Base-by-base conservation (phyloP, 164 flowering plant species). In the Liriodendron chinense region DNA sequence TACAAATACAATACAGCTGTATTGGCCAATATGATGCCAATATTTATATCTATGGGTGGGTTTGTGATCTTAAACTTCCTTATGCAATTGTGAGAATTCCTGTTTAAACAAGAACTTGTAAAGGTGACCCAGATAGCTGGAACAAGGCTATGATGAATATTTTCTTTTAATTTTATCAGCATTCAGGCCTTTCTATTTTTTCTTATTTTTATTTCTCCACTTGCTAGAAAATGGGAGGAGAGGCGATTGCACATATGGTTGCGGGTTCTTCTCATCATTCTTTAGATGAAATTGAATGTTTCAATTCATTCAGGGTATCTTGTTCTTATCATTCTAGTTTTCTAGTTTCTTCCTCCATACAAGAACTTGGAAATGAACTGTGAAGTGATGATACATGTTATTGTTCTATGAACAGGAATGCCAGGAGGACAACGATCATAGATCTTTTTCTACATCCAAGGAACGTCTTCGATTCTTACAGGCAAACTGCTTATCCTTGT, bases 391-490 rank as follows among this genome's bases (percentile, higher is more conserved):
- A 13, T n/a, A 24, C 7, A 1, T 47, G 47, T 64, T 76, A 25
- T 74, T 69, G 59, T 59, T 72, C 22, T 67, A 72, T 72, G 16
- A 43, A 77, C 89, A 94, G 94, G 86, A 53, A 53, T 53, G 59
- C 4, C 59, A 53, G 13, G 59, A 83, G 68, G 85, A 83, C 70
- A 90, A 86, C 83, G 86, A 86, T 75, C 88, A 89, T 8, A 81
- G 77, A 78, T 70, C 80, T 20, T 93, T 91, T 86, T 82, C 94
- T 25, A 87, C 99, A 65, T 92, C 90, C 80, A 86, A 82, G 82
- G 98, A 96, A 71, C 91, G 96, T 23, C 91, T 96, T 57, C 77
- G 80, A 72, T 84, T 89, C 82, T 83, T 96, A 47, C 98, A 94
- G 98, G 99, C 75, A 86, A 84, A 26, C 57, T 20, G 48, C 73